Percentiles rank a stretch among this genome's conserved stretches.
Evolutionary conservation across 2,329 filamentous ascomycete species (phyloP).

Genomic region (Dothideomycetes sp.): DNA sequence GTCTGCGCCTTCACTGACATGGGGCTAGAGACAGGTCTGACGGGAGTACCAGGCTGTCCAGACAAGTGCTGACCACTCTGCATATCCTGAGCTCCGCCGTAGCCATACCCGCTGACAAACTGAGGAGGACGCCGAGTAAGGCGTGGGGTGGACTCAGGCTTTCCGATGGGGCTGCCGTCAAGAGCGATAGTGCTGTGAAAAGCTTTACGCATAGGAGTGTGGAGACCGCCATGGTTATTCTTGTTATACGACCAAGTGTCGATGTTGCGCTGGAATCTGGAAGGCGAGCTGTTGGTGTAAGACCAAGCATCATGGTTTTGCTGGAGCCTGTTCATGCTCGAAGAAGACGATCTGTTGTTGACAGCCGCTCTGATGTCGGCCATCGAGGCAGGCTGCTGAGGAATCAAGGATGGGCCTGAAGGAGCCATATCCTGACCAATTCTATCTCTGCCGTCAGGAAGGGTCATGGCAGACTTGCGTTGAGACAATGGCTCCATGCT

Average conservation of each 20-base stretch:
- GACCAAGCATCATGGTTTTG: slow-evolving; percentile 1
- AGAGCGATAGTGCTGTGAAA: background rate
- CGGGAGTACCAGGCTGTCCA: background rate
- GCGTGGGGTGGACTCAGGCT: background rate
- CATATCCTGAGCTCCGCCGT: background rate
- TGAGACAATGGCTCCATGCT: background rate
- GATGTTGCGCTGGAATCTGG: background rate
- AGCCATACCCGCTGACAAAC: background rate
- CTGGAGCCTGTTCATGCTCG: background rate
- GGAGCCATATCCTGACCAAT: slow-evolving; percentile 1
- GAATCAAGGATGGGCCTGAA: background rate
- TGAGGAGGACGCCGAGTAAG: background rate
- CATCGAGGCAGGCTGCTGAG: background rate
- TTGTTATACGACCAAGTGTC: slow-evolving; percentile 1
- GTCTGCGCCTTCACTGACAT: background rate
- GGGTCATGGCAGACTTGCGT: background rate
- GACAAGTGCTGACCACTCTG: too few relatives aligned
- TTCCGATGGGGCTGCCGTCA: slow-evolving; percentile 2
- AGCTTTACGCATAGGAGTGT: slow-evolving; percentile 2
- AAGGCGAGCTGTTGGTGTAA: background rate
- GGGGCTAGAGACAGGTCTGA: slow-evolving; percentile 2
- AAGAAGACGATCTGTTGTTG: background rate
- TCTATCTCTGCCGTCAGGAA: background rate
- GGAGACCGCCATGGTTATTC: background rate
- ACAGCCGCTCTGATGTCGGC: background rate